A percentile compares a stretch with the other conserved stretches of the same genome.
phyloP scores from a whole-genome alignment of 2,329 filamentous ascomycete genomes.

The Zalaria obscura region DNA sequence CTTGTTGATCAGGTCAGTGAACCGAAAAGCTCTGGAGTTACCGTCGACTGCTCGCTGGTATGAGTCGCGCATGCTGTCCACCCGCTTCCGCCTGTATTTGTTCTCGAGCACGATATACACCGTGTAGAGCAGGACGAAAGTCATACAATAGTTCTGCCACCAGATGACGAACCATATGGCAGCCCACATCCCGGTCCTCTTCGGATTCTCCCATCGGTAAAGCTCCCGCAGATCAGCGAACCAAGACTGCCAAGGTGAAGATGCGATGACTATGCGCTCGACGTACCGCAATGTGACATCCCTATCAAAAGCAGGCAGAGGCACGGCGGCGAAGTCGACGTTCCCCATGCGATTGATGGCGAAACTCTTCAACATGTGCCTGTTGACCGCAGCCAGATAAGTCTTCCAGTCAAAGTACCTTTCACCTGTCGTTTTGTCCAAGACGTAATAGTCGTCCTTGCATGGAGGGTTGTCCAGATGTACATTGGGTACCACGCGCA shows the following conservation, averaged over 20 bases:
- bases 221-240: constrained; percentile 20
- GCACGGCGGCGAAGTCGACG: constrained; percentile 18
- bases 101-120: constrained; percentile 20
- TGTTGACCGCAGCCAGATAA: neutral
- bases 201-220: constrained; percentile 25
- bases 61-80: constrained; percentile 19
- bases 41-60: constrained; percentile 18
- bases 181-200: constrained; percentile 21
- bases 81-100: constrained; percentile 13
- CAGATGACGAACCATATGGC: constrained; percentile 20
- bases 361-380: constrained; percentile 1
- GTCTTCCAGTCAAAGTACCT: constrained; percentile 18
- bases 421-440: constrained; percentile 10
- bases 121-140: constrained; percentile 20
- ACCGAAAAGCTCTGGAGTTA: constrained; percentile 15
- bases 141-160: constrained; percentile 22
- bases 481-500: constrained; percentile 19
- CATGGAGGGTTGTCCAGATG: constrained; percentile 13
- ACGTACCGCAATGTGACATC: constrained; percentile 20
- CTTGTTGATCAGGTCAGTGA: constrained; percentile 22
- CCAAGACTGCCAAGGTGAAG: constrained; percentile 25
- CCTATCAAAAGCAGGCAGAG: constrained; percentile 21
- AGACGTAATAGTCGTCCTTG: constrained; percentile 16
- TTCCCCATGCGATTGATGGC: constrained; percentile 11
- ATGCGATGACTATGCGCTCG: constrained; percentile 25